Evolutionary conservation across 192 early-diverging fungal genomes (phyloP).

Genomic region (Lobosporangium transversale): DNA sequence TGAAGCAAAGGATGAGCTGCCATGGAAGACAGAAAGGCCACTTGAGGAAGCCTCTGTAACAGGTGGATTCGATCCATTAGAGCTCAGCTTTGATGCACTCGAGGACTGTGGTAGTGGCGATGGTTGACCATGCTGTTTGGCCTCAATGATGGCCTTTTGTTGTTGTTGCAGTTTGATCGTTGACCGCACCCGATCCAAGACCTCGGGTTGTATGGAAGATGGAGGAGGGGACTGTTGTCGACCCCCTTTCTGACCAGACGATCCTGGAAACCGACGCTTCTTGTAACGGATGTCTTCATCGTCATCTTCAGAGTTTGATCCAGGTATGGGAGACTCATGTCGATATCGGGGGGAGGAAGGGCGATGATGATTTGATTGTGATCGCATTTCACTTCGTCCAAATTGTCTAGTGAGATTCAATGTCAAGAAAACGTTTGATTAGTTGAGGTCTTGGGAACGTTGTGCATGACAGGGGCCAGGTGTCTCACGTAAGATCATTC

Average conservation of each 20-base stretch:
- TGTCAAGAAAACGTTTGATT: not conserved
- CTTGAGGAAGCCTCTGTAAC: constrained; percentile 41
- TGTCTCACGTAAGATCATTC: too few relatives aligned
- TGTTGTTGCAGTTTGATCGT: constrained; percentile 67
- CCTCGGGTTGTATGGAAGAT: constrained; percentile 44
- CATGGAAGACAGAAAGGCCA: constrained; percentile 43
- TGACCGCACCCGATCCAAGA: constrained; percentile 64
- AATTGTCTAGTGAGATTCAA: constrained; percentile 1
- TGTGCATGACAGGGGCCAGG: too few relatives aligned
- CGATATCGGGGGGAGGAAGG: constrained; percentile 33
- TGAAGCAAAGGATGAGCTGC: constrained; percentile 35
- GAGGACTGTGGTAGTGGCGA: constrained; percentile 29
- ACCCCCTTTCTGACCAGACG: constrained; percentile 11
- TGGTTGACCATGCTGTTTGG: constrained; percentile 52
- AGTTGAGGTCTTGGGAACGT: too few relatives aligned
- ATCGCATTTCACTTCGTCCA: constrained; percentile 18
- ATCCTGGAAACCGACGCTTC: constrained; percentile 35
- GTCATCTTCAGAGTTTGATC: constrained; percentile 49
- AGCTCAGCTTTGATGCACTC: constrained; percentile 10
- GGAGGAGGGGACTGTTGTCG: constrained; percentile 32
- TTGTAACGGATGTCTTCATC: constrained; percentile 51
- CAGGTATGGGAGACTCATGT: constrained; percentile 46
- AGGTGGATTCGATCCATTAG: constrained; percentile 21
- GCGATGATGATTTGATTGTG: constrained; percentile 11
- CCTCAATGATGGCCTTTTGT: constrained; percentile 71